phyloP scores from a whole-genome alignment of 2,329 filamentous ascomycete species.

The Eutypella sp. region DNA sequence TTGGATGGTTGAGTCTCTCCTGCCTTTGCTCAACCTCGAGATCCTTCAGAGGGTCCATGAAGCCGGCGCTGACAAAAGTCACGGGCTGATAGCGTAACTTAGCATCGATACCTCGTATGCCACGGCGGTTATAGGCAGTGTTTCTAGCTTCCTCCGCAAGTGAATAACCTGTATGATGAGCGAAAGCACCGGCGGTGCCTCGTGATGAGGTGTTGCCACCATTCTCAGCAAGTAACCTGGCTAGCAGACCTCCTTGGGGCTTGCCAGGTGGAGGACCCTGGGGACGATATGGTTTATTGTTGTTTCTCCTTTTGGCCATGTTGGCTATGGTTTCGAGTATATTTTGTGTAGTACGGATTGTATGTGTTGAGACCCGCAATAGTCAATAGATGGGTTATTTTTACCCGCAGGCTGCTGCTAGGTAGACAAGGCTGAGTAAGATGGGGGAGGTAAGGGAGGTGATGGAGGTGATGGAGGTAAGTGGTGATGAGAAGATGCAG shows the following conservation, averaged over 20 bases:
- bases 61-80: slow-evolving; percentile 48
- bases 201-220: background rate
- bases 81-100: slow-evolving; percentile 46
- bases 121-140: slow-evolving; percentile 41
- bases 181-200: background rate
- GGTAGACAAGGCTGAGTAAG: no score
- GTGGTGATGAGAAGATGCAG: no score
- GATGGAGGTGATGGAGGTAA: no score
- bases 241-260: background rate
- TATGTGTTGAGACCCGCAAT: no score
- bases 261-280: background rate
- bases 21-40: slow-evolving; percentile 20
- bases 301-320: background rate
- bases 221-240: background rate
- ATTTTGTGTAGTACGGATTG: background rate
- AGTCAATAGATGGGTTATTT: no score
- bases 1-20: slow-evolving; percentile 3
- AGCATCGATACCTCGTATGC: slow-evolving; percentile 32
- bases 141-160: slow-evolving; percentile 47
- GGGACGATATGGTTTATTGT: background rate
- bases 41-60: slow-evolving; percentile 44
- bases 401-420: no score
- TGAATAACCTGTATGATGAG: slow-evolving; percentile 28
- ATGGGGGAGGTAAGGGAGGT: no score
- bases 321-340: no score